Base-by-base conservation (phyloP, 768 basidiomycete species). In the Boletus pseudo-olivaceus region DNA sequence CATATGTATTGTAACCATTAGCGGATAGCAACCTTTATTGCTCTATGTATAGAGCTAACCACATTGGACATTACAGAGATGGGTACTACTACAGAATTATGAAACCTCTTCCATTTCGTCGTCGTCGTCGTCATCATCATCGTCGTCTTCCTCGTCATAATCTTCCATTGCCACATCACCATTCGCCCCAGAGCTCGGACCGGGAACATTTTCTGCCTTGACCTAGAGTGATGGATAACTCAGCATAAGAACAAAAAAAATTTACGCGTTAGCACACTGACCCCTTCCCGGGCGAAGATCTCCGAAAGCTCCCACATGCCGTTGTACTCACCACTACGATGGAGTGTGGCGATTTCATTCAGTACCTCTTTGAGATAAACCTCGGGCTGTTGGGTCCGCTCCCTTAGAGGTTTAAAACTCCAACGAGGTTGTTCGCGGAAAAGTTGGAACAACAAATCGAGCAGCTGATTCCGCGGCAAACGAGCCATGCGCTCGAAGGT, bases 401-500 rank as follows among this genome's bases (percentile, higher is more conserved):
- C 87, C 40, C 90, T 82, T 50, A 93, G 73, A 2, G 81, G 74
- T 59, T 85, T 86, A 67, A 93, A 84, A 54, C 82, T 76, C 93
- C 93, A 98, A 47, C 83, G 84, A n/a, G 85, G 81, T 41, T 80
- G 80, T 56, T 92, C 84, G 55, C 82, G 80, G 76, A 95, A 98
- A 7, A 85, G 76, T 2, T 72, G 61, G 72, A 95, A 95, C 39
- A 97, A 78, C 51, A 87, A 73, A 68, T 97, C 92, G 69, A 93
- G 78, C 8, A 97, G 80, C 65, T 95, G 88, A 72, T 93, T 88
- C 51, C 87, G 80, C 7, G 92, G 91, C 73, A 97, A 85, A 67
- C 94, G 90, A n/a, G 89, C 87, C 82, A 90, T 88, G 61, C 90
- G 88, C 71, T 94, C 91, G 73, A 88, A 88, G 14, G 81, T 75